Percentiles rank a stretch among this genome's conserved stretches.
Conservation (phyloP, 2,329 filamentous ascomycete species). For the Trichoderma sp. region DNA sequence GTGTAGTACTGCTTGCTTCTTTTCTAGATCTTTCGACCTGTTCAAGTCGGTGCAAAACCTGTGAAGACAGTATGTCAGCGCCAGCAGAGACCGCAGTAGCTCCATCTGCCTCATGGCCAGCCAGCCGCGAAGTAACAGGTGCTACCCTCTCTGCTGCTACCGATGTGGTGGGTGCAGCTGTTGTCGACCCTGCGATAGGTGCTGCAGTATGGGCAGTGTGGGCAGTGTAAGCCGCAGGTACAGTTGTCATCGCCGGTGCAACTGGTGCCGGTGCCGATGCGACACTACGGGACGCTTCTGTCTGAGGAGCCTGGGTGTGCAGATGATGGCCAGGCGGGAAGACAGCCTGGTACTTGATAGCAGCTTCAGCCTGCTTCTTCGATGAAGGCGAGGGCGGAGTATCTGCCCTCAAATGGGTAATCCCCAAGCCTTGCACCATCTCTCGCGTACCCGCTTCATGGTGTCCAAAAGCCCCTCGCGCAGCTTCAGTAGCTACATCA, state of each 20-base stretch:
- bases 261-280: not conserved
- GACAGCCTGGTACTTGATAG: constrained; percentile 57
- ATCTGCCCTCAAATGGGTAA: constrained; percentile 43
- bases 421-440: constrained; percentile 44
- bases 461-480: not conserved
- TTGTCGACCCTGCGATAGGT: not conserved
- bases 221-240: not conserved
- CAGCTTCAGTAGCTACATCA: not conserved
- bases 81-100: not conserved
- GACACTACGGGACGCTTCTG: not conserved
- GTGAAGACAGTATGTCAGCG: not conserved
- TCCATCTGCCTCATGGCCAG: not conserved
- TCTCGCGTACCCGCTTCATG: constrained; percentile 32
- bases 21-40: not conserved
- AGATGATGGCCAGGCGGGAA: constrained; percentile 57
- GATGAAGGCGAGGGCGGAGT: constrained; percentile 59
- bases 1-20: not conserved
- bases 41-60: not conserved
- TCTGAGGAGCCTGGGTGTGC: constrained; percentile 42
- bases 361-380: constrained; percentile 39
- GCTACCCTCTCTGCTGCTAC: constrained; percentile 65
- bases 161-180: constrained; percentile 27
- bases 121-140: constrained; percentile 60
- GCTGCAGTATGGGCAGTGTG: not conserved
- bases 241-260: not conserved